A percentile compares a stretch with the other conserved stretches of the same genome.
These are phyloP conservation scores for Penstemon newberryi DNA, from an alignment of 257 asterid species.

Conservation along the genomic window DNA sequence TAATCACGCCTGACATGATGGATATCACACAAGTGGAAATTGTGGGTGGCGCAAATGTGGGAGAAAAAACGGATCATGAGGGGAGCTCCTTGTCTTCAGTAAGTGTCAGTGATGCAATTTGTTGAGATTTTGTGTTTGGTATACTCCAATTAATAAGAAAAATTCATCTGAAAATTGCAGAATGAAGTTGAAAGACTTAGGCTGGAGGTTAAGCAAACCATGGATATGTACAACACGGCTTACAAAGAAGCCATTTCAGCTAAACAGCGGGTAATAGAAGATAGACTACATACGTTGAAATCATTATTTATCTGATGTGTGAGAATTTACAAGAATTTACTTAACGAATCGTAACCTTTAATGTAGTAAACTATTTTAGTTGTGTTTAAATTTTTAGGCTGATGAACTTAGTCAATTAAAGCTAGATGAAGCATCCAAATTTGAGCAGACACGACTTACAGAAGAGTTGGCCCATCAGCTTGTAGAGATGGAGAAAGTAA, in stretches of 20 bases:
- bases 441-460: conserved; percentile 65
- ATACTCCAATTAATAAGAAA: neutral
- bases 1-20: neutral
- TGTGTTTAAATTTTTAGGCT: conserved; percentile 34
- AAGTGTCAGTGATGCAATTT: conserved; percentile 24
- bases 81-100: conserved; percentile 37
- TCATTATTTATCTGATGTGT: neutral
- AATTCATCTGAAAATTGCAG: conserved; percentile 28
- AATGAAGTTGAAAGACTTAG: conserved; percentile 49
- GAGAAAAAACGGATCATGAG: conserved; percentile 17
- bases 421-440: conserved; percentile 44
- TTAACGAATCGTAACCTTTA: neutral
- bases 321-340: too few species aligned
- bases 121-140: neutral
- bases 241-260: conserved; percentile 73
- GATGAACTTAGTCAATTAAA: conserved; percentile 49
- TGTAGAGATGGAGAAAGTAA: conserved; percentile 72
- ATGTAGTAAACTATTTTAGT: neutral
- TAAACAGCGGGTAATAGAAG: conserved; percentile 50
- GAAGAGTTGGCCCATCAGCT: conserved; percentile 85
- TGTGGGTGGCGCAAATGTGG: conserved; percentile 20
- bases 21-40: conserved; percentile 37
- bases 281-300: too few species aligned
- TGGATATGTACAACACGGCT: conserved; percentile 71
- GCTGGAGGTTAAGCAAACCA: conserved; percentile 62